Conservation (phyloP, 2,329 filamentous ascomycete species). For the Leptographium radiaticola region DNA sequence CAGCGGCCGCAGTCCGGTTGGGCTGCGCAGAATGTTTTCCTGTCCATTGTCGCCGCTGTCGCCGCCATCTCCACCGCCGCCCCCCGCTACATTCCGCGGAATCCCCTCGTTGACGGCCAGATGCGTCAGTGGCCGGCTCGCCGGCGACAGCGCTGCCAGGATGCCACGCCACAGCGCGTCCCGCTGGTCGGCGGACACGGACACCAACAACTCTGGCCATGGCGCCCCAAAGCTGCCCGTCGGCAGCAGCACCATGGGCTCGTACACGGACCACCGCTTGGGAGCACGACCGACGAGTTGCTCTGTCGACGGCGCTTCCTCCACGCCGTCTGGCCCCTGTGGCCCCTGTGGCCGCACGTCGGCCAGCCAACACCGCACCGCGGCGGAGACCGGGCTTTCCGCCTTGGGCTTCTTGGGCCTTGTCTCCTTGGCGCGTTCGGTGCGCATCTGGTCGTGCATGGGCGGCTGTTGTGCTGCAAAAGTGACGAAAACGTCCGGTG, state of each 20-base stretch:
- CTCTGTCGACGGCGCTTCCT: not conserved
- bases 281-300: constrained; percentile 30
- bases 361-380: constrained; percentile 22
- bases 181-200: constrained; percentile 13
- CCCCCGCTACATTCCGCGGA: constrained; percentile 25
- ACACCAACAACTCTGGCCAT: constrained; percentile 27
- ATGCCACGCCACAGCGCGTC: constrained; percentile 34
- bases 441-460: not conserved
- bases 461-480: not conserved
- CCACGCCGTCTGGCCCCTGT: not conserved
- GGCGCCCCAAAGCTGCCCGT: constrained; percentile 37
- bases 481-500: not conserved
- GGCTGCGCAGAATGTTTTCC: constrained; percentile 63
- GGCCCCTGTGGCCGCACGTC: not conserved
- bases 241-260: constrained; percentile 47
- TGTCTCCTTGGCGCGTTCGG: not conserved
- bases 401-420: constrained; percentile 15
- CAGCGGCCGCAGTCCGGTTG: constrained; percentile 55
- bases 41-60: constrained; percentile 1
- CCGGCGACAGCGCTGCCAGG: constrained; percentile 29
- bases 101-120: constrained; percentile 51
- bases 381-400: constrained; percentile 22
- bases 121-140: constrained; percentile 34
- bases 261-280: constrained; percentile 46
- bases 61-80: not conserved